A percentile compares a stretch with the other conserved stretches of the same genome.
Conservation (phyloP, 2,329 filamentous ascomycete species). For the Aspergillus novoparasiticus region DNA sequence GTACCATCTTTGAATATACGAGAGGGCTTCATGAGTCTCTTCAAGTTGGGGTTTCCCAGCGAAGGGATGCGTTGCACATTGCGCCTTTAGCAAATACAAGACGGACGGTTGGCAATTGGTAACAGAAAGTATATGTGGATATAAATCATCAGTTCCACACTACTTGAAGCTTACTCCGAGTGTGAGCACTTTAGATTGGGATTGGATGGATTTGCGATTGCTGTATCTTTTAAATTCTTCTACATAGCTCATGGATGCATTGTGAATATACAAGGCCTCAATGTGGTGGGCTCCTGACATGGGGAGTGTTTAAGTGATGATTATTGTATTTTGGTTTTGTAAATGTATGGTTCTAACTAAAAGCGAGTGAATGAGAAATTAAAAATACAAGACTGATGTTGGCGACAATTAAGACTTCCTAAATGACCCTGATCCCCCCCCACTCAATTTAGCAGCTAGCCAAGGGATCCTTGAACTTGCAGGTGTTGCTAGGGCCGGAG, state of each 20-base stretch:
- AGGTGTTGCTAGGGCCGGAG: conserved; percentile 3
- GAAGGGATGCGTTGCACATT: not conserved
- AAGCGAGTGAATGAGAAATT: not conserved
- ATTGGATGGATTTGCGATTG: not conserved
- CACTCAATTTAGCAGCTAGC: not conserved
- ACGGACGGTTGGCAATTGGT: not conserved
- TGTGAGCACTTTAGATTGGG: not conserved
- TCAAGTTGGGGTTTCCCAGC: not conserved
- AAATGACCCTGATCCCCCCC: no score
- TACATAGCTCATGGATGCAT: not conserved
- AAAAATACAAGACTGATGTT: not conserved
- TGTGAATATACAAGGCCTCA: not conserved
- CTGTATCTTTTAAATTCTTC: not conserved
- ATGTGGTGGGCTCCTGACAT: not conserved
- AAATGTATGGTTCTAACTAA: not conserved
- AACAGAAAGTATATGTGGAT: not conserved
- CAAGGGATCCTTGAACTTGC: conserved; percentile 1
- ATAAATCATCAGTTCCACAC: not conserved
- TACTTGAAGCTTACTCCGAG: not conserved
- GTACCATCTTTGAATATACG: not conserved
- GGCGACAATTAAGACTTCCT: not conserved
- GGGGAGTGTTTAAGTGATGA: not conserved
- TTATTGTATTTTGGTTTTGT: not conserved
- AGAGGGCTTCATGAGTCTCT: not conserved
- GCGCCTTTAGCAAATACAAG: not conserved